phyloP scores from a whole-genome alignment of 768 basidiomycete genomes.

The Naganishia vishniacii region DNA sequence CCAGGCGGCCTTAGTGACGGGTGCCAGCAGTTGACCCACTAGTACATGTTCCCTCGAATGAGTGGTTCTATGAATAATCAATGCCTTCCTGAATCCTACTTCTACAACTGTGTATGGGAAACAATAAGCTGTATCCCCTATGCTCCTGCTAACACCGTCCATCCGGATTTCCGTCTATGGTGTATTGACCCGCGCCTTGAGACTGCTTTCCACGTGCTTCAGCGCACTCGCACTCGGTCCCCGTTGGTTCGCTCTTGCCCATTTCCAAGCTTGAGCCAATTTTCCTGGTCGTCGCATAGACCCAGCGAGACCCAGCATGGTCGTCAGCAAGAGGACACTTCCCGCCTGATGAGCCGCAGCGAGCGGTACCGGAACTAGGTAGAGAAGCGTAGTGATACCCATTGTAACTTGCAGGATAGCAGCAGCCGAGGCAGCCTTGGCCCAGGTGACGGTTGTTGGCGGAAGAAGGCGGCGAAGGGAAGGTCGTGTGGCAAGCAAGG shows the following conservation, averaged over 20 bases:
- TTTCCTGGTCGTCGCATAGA: slow-evolving; percentile 64
- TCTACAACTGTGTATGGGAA: background rate
- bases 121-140: background rate
- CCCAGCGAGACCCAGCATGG: slow-evolving; percentile 70
- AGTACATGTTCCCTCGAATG: too few species aligned
- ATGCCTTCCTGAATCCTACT: background rate
- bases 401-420: slow-evolving; percentile 64
- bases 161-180: background rate
- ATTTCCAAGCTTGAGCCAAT: slow-evolving; percentile 54
- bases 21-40: too few species aligned
- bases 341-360: slow-evolving; percentile 95
- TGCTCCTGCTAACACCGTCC: background rate
- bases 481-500: slow-evolving; percentile 49
- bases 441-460: slow-evolving; percentile 63
- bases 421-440: slow-evolving; percentile 54
- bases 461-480: slow-evolving; percentile 57
- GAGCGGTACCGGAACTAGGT: slow-evolving; percentile 84
- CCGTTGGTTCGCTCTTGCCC: slow-evolving; percentile 24
- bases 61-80: too few species aligned
- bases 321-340: slow-evolving; percentile 77
- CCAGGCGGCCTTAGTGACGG: too few species aligned
- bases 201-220: slow-evolving; percentile 20
- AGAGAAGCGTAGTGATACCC: slow-evolving; percentile 74
- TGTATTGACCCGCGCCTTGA: slow-evolving; percentile 22
- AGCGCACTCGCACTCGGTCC: background rate